Evolutionary conservation across 2,329 filamentous ascomycete genomes (phyloP), one percentile per base, ranked within the genome.

Genomic region (Fusarium odoratissimum): DNA sequence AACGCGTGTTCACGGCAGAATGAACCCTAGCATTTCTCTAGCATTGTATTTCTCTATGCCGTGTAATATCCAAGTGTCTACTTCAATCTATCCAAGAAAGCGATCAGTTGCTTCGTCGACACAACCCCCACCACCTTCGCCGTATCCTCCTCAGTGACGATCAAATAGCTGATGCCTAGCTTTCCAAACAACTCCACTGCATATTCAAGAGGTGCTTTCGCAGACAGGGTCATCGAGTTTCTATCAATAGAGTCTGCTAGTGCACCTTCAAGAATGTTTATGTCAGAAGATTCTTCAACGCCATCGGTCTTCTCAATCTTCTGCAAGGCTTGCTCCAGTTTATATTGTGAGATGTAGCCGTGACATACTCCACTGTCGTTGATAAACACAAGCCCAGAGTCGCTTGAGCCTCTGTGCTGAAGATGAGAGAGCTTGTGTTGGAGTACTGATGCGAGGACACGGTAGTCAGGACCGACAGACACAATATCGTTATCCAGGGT

Each of bases 131-230:
- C 33, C 3, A 65, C 63, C 19, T 30, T 68, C 3, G 58, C 69
- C 16, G 63, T 73, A 11, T 59, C 54, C 12, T 61, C 57, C 25
- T 68, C 52, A 7, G 46, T 51, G 11, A 73, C 37, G 1, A 69
- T 41, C 3, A 74, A 21, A 8, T 61, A 57, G 3, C 49, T 56
- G 0, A 62, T 42, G 0, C 64, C 70, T 3, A 74, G 4, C 14
- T 71, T 71, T 0, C 63, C 45, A 42, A 73, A 69, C 0, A 73
- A 19, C 6, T 71, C 60, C 5, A 71, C 63, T 6, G 67, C 70
- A 52, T 68, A 58, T 23, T 74, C 70, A 4, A 74, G 28, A 7
- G 71, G 69, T 12, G 69, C 57, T 4, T 48, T 68, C 1, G 37
- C 49, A 1, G 55, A 14, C 11, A 74, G 30, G 2, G 41, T 46